Base-by-base conservation (phyloP, 2,329 filamentous ascomycete genomes). In the Simplicillium aogashimaense region DNA sequence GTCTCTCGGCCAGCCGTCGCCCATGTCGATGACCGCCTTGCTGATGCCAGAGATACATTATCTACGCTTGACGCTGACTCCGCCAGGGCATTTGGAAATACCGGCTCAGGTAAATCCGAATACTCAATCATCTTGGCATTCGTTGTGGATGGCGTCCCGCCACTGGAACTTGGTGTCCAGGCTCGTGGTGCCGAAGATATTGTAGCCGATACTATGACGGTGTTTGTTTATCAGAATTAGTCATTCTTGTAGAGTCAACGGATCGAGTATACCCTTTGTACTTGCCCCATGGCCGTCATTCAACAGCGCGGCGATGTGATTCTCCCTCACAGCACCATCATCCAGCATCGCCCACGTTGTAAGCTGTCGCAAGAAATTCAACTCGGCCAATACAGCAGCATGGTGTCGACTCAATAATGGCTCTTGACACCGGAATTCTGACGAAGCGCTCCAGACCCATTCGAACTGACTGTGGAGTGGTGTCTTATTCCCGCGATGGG, bases 321-420 rank as follows among this genome's bases (percentile, higher is more conserved):
- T 33, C 25, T 28, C 11, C 11, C 31, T 28, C 18, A 31, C 10
- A 12, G 33, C 4, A 9, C 10, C 30, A 28, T 28, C 17, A 7
- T 18, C 16, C 17, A 40, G 11, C 29, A 36, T 29, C 4, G 34
- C 29, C 34, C 34, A 36, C 9, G 34, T 40, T 6, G 39, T 32
- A 12, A 40, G 16, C 12, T 44, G 36, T 6, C 42, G 42, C 29
- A 58, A 29, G 20, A 54, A 58, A 25, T 46, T 53, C 42, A 58
- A 29, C 40, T 58, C 55, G 0, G 55, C 47, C 15, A 58, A 36
- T 1, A 58, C 55, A 4, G 54, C 43, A 7, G 50, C 48, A 39
- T 58, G 52, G 16, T 58, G 49, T 1, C 53, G 49, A 38, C 48
- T 54, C 14, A 58, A 42, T 1, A 55, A 41, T 2, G 52, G 46